Conservation (phyloP, 768 basidiomycete species). For the Leccinum fibrillosum region DNA sequence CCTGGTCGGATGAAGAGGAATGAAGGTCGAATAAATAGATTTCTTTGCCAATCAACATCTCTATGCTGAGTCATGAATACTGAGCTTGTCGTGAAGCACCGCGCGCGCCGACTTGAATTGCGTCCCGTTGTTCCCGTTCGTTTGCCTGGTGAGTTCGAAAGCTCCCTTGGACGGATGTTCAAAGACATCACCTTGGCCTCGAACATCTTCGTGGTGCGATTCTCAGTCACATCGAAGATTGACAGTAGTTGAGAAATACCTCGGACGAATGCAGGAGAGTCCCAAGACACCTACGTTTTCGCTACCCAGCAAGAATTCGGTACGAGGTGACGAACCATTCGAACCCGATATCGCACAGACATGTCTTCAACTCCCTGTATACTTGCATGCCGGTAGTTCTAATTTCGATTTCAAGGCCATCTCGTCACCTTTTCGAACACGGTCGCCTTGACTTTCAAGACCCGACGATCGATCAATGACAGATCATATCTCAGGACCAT, state of each 20-base stretch:
- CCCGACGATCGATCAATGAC: neutral
- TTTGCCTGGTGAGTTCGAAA: too few species aligned
- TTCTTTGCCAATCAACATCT: constrained; percentile 6
- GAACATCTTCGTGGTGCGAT: neutral
- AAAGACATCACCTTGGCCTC: neutral
- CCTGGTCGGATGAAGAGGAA: constrained; percentile 32
- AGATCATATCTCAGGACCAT: neutral
- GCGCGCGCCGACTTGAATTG: neutral
- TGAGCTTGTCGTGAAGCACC: neutral
- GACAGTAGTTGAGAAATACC: neutral
- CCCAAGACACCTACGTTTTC: too few species aligned
- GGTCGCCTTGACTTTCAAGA: neutral
- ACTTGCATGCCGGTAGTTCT: neutral
- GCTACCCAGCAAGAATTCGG: too few species aligned
- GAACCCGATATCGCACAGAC: neutral
- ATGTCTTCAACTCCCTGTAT: neutral
- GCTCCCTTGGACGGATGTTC: too few species aligned
- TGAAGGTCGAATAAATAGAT: constrained; percentile 13
- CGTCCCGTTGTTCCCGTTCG: neutral
- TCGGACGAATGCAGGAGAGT: too few species aligned
- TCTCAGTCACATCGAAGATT: neutral
- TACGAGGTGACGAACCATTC: neutral
- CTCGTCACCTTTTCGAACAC: neutral
- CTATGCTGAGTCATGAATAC: neutral
- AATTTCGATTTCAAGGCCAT: neutral